These are phyloP conservation scores for Plasmodium chabaudi DNA, from an alignment of 169 alveolate species.

Conservation along the genomic window DNA sequence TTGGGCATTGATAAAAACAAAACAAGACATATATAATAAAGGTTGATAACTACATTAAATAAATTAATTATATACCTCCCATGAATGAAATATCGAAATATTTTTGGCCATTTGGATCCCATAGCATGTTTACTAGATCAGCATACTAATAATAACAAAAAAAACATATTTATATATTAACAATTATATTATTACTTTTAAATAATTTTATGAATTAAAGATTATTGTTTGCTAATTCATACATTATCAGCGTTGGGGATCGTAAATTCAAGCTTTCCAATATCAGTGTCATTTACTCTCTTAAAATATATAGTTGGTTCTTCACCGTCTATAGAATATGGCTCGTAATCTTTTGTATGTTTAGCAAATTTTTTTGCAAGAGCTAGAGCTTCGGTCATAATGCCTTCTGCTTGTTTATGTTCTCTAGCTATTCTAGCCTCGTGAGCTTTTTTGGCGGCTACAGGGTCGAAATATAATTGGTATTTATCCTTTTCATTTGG, in stretches of 20 bases:
- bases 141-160: conserved; percentile 40
- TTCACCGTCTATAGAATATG: conserved; percentile 16
- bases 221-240: conserved; percentile 1
- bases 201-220: neutral
- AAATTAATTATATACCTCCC: conserved; percentile 35
- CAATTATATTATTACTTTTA: neutral
- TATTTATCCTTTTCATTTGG: too few species aligned
- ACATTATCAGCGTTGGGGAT: conserved; percentile 45
- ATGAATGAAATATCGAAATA: conserved; percentile 37
- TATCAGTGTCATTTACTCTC: conserved; percentile 50
- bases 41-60: neutral
- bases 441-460: too few species aligned
- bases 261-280: conserved; percentile 39
- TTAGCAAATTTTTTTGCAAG: conserved; percentile 6
- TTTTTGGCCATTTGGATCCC: conserved; percentile 62
- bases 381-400: conserved; percentile 26
- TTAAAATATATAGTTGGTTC: conserved; percentile 40
- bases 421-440: too few species aligned
- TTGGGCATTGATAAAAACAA: neutral
- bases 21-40: neutral
- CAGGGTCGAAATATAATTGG: too few species aligned
- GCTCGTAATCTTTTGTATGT: conserved; percentile 6
- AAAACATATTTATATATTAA: neutral
- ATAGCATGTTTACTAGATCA: conserved; percentile 22
- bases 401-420: neutral